A percentile compares a stretch with the other conserved stretches of the same genome.
Evolutionary conservation across 805 yeast genomes (phyloP).

Genomic region (Pichia gijzeniarum): DNA sequence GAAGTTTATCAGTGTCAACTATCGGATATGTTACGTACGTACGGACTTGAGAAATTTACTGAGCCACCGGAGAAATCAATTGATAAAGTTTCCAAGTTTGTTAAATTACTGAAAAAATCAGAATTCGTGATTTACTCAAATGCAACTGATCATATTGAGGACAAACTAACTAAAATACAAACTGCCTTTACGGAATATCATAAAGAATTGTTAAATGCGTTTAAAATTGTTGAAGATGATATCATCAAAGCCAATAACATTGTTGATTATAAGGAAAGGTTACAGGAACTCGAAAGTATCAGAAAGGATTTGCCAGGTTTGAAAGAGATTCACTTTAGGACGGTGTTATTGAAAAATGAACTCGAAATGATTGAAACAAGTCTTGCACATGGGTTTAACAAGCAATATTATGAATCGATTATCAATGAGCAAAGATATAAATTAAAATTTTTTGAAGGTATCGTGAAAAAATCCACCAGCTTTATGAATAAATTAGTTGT

Average conservation of each 20-base stretch:
- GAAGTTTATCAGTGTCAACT: conserved; percentile 17
- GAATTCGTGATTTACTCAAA: conserved; percentile 8
- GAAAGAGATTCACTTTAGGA: conserved; percentile 22
- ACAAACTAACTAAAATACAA: not conserved
- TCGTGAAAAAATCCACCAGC: not conserved
- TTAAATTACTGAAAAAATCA: conserved; percentile 5
- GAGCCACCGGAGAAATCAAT: conserved; percentile 18
- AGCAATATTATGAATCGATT: conserved; percentile 1
- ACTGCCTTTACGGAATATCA: not conserved
- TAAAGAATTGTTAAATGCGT: not conserved
- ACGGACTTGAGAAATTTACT: conserved; percentile 15
- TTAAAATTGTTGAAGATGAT: not conserved
- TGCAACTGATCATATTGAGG: conserved; percentile 6
- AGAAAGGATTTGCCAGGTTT: conserved; percentile 31
- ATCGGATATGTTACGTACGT: conserved; percentile 16
- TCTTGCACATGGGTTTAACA: conserved; percentile 7
- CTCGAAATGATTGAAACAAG: conserved; percentile 17
- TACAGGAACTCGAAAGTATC: conserved; percentile 30
- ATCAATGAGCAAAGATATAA: conserved; percentile 5
- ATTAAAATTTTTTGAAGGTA: conserved; percentile 2
- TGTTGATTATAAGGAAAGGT: not conserved
- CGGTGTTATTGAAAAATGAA: conserved; percentile 9
- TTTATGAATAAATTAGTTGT: conserved; percentile 3
- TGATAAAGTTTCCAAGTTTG: conserved; percentile 5
- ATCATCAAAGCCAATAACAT: not conserved